Base-by-base conservation (phyloP, 805 yeast species). In the Yueomyces sp. region DNA sequence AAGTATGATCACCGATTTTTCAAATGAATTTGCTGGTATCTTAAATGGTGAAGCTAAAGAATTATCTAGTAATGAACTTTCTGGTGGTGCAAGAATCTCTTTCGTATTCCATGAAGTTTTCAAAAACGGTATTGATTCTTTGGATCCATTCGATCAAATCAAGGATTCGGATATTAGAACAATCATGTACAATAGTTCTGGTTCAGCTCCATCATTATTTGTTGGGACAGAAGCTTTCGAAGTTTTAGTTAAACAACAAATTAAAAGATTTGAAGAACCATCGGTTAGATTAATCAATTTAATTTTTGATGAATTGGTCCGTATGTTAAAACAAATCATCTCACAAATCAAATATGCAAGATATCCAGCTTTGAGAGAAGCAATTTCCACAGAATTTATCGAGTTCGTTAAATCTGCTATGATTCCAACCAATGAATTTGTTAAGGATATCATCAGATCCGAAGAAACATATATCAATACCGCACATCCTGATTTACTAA, bases 181-280 rank as follows among this genome's bases (percentile, higher is more conserved):
- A 26, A 92, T 92, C 51, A 82, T 90, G 81, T 90, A 92, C 69
- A 90, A 90, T 64, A 84, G 96, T 38, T 83, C 95, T 6, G 98
- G 98, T 56, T 82, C 96, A 33, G 79, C 97, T 2, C 97, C 98
- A 11, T 85, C 96, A 4, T 70, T 90, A 55, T 90, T 90, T 67
- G 97, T 90, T 48, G 97, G 97, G 28, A 90, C 97, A 7, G 92
- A 86, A 55, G 96, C 96, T 0, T 90, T 90, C 63, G 98, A 92
- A 63, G 95, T 88, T 26, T 75, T 88, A 49, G 96, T 90, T 40
- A 87, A 85, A 64, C 95, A 86, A 61, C 96, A 86, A 66, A 88
- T 90, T 52, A 79, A 73, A 55, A 78, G 97, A 64, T 86, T 92
- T 68, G 96, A 88, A 66, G 96, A 90, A 55, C 98, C 98, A 9